Evolutionary conservation across 1,284 basidiomycete genomes (phyloP), one percentile per base, ranked within the genome.

Genomic region (Naganishia albida): DNA sequence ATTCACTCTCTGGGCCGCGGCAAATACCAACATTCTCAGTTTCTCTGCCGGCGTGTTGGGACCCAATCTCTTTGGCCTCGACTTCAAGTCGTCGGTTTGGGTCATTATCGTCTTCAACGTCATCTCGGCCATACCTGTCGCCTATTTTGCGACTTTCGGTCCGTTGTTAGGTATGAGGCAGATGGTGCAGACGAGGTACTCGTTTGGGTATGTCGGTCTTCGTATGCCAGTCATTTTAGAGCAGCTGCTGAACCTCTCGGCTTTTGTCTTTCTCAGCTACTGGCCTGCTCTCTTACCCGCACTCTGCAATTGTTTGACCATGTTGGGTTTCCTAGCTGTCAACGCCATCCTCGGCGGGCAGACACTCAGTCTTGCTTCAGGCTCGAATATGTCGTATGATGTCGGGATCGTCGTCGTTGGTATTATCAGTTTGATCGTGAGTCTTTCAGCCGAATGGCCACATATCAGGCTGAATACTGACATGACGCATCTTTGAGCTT

Each of bases 361-460:
- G 77, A 85, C 88, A 0, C 81, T 92, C 1, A 81, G 87, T 0
- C 88, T 88, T 54, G 89, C 90, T 12, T 84, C 85, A 23, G 82
- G 83, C 65, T 84, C 85, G 10, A 70, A 60, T 68, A 80, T 79
- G 74, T 80, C 75, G 69, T 81, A 76, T 74, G 76, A 74, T 56
- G 88, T 95, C 16, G 93, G 93, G 0, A 97, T 97, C 65, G 88
- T 93, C 28, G 86, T 97, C 53, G 88, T 95, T 28, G 84, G 86
- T 0, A 70, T 89, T 34, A 83, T 95, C 51, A 88, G 90, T 2
- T 82, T 97, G 26, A 74, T 90, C 15, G 87, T 87, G 69, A 72
- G 85, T 81, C 16, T 44, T 40, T 34, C 2, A 16, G 6, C 60
- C 51, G 40, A 34, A 10, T 4, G 10, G 10, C 34, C 6, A 34